Percentiles rank a stretch among this genome's conserved stretches.
Evolutionary conservation across 2,329 filamentous ascomycete species (phyloP).

Genomic region (Penicillium sp.): DNA sequence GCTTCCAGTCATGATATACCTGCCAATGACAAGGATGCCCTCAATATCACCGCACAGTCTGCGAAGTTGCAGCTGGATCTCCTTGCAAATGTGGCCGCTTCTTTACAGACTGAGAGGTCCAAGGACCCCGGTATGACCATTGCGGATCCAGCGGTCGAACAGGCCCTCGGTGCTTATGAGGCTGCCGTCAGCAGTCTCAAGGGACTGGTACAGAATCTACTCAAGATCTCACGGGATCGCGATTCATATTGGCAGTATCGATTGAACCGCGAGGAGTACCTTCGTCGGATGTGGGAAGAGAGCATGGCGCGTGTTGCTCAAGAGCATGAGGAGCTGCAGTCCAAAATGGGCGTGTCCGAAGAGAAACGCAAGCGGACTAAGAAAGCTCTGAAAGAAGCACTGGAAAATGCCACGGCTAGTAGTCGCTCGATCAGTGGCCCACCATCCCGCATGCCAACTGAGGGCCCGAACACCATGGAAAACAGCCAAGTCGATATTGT

Average conservation of each 20-base stretch:
- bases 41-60: constrained; percentile 95
- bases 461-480: constrained; percentile 30
- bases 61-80: constrained; percentile 90
- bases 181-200: constrained; percentile 84
- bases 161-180: constrained; percentile 82
- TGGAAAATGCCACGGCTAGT: constrained; percentile 56
- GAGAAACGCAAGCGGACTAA: constrained; percentile 87
- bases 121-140: constrained; percentile 69
- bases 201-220: constrained; percentile 75
- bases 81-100: constrained; percentile 78
- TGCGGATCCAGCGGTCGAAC: constrained; percentile 70
- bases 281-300: constrained; percentile 96
- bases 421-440: constrained; percentile 37
- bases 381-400: constrained; percentile 78
- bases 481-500: constrained; percentile 34
- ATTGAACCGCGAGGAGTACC: constrained; percentile 83
- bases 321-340: constrained; percentile 89
- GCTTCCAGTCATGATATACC: constrained; percentile 72
- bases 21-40: constrained; percentile 80
- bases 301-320: constrained; percentile 96
- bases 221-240: constrained; percentile 89
- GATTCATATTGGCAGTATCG: constrained; percentile 97
- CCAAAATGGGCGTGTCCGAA: constrained; percentile 82
- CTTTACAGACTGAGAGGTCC: constrained; percentile 67
- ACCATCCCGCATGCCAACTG: constrained; percentile 24